phyloP scores from a whole-genome alignment of 78 protist species.

The Speleostelium caveatum region DNA sequence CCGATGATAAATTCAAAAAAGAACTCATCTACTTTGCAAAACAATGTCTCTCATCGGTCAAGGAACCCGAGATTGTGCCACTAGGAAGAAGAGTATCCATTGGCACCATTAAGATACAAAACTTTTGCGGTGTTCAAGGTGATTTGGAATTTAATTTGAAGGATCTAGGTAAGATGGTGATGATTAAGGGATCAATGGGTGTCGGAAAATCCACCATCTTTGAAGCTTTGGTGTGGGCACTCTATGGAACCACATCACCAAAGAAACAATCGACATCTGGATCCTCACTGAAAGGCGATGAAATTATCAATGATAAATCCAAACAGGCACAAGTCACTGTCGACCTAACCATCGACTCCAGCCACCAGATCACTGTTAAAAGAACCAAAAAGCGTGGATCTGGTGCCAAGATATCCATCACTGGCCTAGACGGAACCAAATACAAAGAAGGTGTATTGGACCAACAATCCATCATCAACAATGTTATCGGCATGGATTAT shows the following conservation, averaged over 20 bases:
- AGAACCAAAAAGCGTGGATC: conserved; percentile 32
- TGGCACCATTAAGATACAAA: not conserved
- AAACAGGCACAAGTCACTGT: conserved; percentile 8
- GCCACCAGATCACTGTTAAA: not conserved
- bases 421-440: conserved; percentile 5
- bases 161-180: conserved; percentile 27
- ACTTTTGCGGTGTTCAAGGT: conserved; percentile 37
- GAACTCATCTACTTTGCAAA: conserved; percentile 3
- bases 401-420: conserved; percentile 26
- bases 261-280: conserved; percentile 30
- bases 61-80: conserved; percentile 41
- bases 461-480: conserved; percentile 37
- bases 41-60: conserved; percentile 8
- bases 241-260: conserved; percentile 62
- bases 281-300: conserved; percentile 52
- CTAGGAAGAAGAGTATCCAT: conserved; percentile 56
- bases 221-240: conserved; percentile 61
- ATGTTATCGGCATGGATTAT: conserved; percentile 59
- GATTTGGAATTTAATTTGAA: not conserved
- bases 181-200: conserved; percentile 62
- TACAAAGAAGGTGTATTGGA: conserved; percentile 46
- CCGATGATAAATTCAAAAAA: not conserved
- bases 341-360: conserved; percentile 7
- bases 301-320: conserved; percentile 46
- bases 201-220: conserved; percentile 53